Evolutionary conservation across 108 stramenopile species (phyloP).

Genomic region (Skeletonema potamos): DNA sequence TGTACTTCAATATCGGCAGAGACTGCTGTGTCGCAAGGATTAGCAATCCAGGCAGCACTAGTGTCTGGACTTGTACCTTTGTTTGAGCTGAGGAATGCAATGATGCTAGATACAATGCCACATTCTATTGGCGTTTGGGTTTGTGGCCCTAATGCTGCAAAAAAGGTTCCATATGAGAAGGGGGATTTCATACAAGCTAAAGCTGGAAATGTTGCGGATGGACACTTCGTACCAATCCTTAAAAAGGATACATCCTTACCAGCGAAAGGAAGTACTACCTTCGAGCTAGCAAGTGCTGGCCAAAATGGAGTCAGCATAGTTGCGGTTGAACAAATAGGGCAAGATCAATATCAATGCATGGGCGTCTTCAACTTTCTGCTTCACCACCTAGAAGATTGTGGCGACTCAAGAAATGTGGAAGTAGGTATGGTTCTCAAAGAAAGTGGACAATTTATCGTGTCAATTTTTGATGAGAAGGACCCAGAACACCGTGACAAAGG

Average conservation of each 20-base stretch:
- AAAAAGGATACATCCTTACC: constrained; percentile 62
- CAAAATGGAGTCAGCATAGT: constrained; percentile 74
- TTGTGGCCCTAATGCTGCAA: not conserved
- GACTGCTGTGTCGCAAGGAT: constrained; percentile 78
- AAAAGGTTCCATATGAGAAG: constrained; percentile 15
- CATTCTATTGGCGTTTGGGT: constrained; percentile 80
- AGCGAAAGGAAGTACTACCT: constrained; percentile 62
- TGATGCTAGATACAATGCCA: constrained; percentile 84
- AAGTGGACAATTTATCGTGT: constrained; percentile 68
- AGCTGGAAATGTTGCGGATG: not conserved
- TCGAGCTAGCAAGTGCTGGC: constrained; percentile 51
- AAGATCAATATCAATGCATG: constrained; percentile 52
- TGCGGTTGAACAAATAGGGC: constrained; percentile 70
- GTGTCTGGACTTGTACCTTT: constrained; percentile 58
- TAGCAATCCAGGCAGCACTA: constrained; percentile 81
- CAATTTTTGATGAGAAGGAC: constrained; percentile 75
- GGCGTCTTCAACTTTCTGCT: constrained; percentile 72
- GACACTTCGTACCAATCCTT: constrained; percentile 59
- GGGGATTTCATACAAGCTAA: constrained; percentile 27
- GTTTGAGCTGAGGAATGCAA: constrained; percentile 66
- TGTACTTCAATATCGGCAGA: constrained; percentile 72
- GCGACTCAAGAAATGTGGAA: constrained; percentile 46
- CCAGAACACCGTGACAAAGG: constrained; percentile 72
- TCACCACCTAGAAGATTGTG: constrained; percentile 45
- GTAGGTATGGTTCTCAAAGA: constrained; percentile 71